Evolutionary conservation across 1,284 basidiomycete genomes (phyloP), one percentile per base, ranked within the genome.

Genomic region (Apiotrichum akiyoshidainum): DNA sequence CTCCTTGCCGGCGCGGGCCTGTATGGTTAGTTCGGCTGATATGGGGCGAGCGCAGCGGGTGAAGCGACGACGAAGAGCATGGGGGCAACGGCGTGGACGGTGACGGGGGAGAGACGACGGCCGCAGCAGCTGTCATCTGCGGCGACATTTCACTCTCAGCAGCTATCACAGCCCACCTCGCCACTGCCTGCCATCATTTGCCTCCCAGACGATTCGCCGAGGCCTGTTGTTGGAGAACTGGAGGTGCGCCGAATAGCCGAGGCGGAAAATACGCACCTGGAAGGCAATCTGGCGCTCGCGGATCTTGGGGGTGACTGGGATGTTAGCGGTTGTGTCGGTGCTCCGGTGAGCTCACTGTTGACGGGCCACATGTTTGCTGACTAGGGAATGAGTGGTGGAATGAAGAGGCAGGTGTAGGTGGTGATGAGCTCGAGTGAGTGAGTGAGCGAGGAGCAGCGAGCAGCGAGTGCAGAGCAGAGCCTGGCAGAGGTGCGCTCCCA

Each of bases 221-320:
- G 26, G 26, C 26, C 26, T 31, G 26, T 31, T 31, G 26, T 31
- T 31, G 26, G 26, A 31, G 26, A 7, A 31, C 26, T 7, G 26
- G 26, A n/a, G 13, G 12, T 41, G 14, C 37, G 34, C 11, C 47
- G 19, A 37, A 37, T 50, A n/a, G 48, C 35, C 48, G 40, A 51
- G 5, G 16, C 19, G 34, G 26, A 22, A 14, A 10, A 39, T 26
- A 72, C 73, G 41, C 57, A 77, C 76, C 71, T 78, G 76, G 60
- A 69, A 59, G 51, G 58, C 57, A 59, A 71, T 69, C 66, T 78
- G 76, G 71, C 72, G 74, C 62, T 70, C 71, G 61, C 66, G 55
- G 61, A 78, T 64, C 49, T 64, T 62, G 66, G 73, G 73, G 52
- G 64, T 62, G 56, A 60, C 72, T 74, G 59, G 12, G 40, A 22